Base-by-base conservation (phyloP, 768 basidiomycete species). In the Lactifluus pinguis region DNA sequence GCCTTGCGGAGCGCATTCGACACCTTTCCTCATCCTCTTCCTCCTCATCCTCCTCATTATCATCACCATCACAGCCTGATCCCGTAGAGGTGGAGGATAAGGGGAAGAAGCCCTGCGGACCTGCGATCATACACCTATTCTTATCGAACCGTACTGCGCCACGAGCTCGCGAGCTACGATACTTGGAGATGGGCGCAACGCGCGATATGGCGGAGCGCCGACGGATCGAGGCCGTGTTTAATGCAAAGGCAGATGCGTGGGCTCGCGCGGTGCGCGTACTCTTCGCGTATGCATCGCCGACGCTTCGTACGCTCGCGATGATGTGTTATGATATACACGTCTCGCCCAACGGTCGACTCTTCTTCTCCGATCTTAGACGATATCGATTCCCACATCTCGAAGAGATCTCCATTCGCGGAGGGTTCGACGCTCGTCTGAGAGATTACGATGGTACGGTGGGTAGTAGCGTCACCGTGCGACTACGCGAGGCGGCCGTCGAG, bases 1-100 rank as follows among this genome's bases (percentile, higher is more conserved):
- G 62, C 11, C 66, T 78, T 14, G 62, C 71, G n/a, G 61, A 57
- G 51, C 61, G 55, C 21, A 49, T 62, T 21, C 55, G 47, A 15
- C 51, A 44, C 2, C 21, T 52, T 45, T 9, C 55, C 7, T 21
- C 49, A 4, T 21, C 45, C 19, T 6, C 45, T 6, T 25, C 25
- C 25, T 25, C 25, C 25, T 25, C 25, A 1, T 25, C 25, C 25
- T 25, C 25, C 25, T 25, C 25, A 1, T 25, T 2, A 1, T 25
- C 25, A 25, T 25, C 25, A 25, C 25, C 25, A 25, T 4, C 50
- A 44, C 57, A 29, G n/a, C 56, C 32, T 4, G 39, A 36, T 44
- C 1, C 50, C 39, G 29, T n/a, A 15, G 52, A 29, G 21, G 45
- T 55, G 5, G 56, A 30, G 41, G 25, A 41, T 4, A 57, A 53